These are phyloP conservation scores for Daucus carota DNA, from an alignment of 129 eudicot genomes.

Conservation along the genomic window DH1_v3.0 NC_030384.2:50060001-50060500, in stretches of 20 bases:
- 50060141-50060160: not conserved
- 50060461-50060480: slow-evolving; percentile 46
- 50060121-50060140: not conserved
- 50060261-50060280: not conserved
- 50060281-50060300: not conserved
- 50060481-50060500: slow-evolving; percentile 48
- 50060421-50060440: slow-evolving; percentile 46
- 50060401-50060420: slow-evolving; percentile 42
- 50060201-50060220: not conserved
- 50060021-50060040: too few species aligned
- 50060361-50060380: not conserved
- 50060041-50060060: too few species aligned
- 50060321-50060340: not conserved
- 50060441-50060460: slow-evolving; percentile 42
- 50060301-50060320: not conserved
- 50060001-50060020: too few species aligned
- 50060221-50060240: not conserved
- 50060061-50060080: too few species aligned
- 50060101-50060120: not conserved
- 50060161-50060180: too few species aligned
- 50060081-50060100: not conserved
- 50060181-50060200: not conserved
- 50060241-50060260: not conserved
- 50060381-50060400: slow-evolving; percentile 50
- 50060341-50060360: not conserved